Base-by-base conservation (phyloP, 1,284 basidiomycete genomes). In the Volvariella surrecta region DNA sequence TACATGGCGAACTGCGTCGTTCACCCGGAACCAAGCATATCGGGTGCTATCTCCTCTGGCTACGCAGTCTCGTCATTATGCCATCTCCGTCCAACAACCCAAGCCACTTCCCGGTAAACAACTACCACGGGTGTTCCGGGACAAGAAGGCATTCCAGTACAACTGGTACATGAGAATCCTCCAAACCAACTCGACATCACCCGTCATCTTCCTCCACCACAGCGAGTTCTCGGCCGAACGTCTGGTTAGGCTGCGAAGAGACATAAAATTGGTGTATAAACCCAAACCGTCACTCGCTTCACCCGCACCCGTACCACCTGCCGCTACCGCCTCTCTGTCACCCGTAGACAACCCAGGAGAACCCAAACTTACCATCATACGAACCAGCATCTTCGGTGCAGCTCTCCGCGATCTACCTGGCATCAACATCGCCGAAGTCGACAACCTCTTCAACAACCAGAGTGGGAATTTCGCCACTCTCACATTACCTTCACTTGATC, bases 101-200 rank as follows among this genome's bases (percentile, higher is more conserved):
- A 63, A 70, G 45, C 57, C 68, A 17, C 72, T 76, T 43, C 67
- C 71, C 4, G 61, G 73, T 13, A 80, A 76, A 52, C 63, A 65
- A 37, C 59, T 60, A 13, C 74, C 76, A 2, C 83, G 85, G 40
- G 66, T 72, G 48, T 89, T 83, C 57, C 70, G 67, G 45, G 75
- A 77, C 58, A 81, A 82, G 58, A 89, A 89, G 60, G 71, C 79
- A 0, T 78, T 75, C 61, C 81, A 87, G 59, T 84, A 79, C 63
- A 71, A 78, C 67, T 79, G 81, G 61, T 89, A 88, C 70, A 69
- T 71, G 44, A 68, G 66, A 49, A 73, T 87, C 48, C 70, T 89
- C 51, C 59, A 74, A 45, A 61, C 67, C 41, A 74, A 71, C 60
- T 53, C 61, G 20, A 54, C 65, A 21, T 67, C 74, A 3, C 82